These are phyloP conservation scores for Senna tora DNA, from an alignment of 306 rosid species.

Conservation along the genomic window DNA sequence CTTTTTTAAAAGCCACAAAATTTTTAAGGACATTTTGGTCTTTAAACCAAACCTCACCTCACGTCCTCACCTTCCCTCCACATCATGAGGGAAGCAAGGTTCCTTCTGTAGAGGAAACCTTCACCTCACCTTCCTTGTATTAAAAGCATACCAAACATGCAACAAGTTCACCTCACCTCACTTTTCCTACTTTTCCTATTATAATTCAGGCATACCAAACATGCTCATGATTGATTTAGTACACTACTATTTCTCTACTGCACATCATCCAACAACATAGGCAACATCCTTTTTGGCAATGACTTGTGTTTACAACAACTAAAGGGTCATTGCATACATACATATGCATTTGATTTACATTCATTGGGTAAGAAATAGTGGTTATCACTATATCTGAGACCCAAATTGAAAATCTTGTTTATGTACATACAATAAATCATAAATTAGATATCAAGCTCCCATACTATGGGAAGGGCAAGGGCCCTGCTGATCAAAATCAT, in stretches of 20 bases:
- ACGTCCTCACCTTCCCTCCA: no score
- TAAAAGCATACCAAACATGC: no score
- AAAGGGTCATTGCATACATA: constrained; percentile 3
- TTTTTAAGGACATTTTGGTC: no score
- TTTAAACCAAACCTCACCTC: no score
- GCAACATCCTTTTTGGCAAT: neutral
- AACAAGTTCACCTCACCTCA: no score
- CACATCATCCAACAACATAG: neutral
- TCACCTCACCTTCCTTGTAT: no score
- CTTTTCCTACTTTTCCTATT: no score
- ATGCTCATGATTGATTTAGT: no score
- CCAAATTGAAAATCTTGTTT: constrained; percentile 7
- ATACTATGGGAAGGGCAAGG: constrained; percentile 50
- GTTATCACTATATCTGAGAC: neutral
- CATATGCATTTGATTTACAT: constrained; percentile 27
- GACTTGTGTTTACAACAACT: neutral
- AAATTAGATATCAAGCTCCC: constrained; percentile 65
- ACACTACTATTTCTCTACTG: neutral
- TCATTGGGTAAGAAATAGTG: neutral
- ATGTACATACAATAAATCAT: constrained; percentile 30
- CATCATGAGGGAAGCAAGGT: no score
- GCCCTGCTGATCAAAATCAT: constrained; percentile 39
- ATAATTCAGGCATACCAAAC: no score
- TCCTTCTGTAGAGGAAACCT: no score
- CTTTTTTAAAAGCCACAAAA: no score